These are phyloP conservation scores for Naganishia sp. DNA, from an alignment of 1,284 basidiomycete genomes.

Conservation along the genomic window DNA sequence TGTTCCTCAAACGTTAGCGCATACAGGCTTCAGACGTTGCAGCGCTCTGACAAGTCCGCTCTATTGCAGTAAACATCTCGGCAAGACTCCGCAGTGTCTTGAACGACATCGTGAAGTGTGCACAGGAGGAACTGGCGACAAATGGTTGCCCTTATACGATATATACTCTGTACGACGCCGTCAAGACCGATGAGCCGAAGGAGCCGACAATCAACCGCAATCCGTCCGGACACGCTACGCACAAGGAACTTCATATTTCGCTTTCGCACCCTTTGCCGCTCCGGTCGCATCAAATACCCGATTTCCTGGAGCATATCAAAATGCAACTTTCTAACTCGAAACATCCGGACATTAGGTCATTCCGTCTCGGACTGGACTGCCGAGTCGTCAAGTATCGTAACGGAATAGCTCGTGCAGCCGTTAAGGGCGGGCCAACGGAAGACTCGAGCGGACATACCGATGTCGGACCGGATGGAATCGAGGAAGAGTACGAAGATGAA, in stretches of 20 bases:
- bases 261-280: constrained; percentile 51
- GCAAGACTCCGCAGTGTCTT: constrained; percentile 33
- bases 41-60: background rate
- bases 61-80: constrained; percentile 36
- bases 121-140: constrained; percentile 10
- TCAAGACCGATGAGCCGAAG: constrained; percentile 14
- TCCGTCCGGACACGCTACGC: background rate
- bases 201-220: background rate
- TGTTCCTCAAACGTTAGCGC: constrained; percentile 46
- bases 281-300: constrained; percentile 42
- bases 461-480: background rate
- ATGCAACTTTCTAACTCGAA: constrained; percentile 1
- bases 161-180: constrained; percentile 36
- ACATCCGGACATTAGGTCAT: background rate
- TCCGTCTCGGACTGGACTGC: constrained; percentile 4
- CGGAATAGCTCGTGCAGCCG: constrained; percentile 7
- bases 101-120: constrained; percentile 32
- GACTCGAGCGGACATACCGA: constrained; percentile 34
- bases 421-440: constrained; percentile 22
- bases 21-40: background rate
- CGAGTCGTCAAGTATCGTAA: constrained; percentile 10
- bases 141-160: constrained; percentile 18
- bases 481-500: constrained; percentile 33
- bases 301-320: constrained; percentile 35
- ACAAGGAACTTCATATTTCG: constrained; percentile 46